phyloP scores from a whole-genome alignment of 495 filamentous ascomycete species.

The Lasiosphaeria miniovina region DNA sequence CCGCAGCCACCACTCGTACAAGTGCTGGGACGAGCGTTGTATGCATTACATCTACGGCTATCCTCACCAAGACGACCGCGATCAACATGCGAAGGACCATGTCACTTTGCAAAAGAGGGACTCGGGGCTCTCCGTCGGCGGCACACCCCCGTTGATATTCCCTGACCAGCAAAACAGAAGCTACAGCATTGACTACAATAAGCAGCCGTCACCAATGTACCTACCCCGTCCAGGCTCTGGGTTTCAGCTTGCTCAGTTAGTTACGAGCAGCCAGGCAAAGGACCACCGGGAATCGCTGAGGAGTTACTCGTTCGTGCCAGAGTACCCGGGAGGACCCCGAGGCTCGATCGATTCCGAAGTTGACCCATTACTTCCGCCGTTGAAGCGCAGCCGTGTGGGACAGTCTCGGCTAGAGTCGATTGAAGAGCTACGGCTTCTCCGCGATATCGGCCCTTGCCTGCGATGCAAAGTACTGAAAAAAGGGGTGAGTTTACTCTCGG shows the following conservation, averaged over 20 bases:
- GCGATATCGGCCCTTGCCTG: slow-evolving; percentile 44
- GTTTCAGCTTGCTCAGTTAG: slow-evolving; percentile 38
- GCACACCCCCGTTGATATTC: slow-evolving; percentile 36
- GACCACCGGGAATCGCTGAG: slow-evolving; percentile 45
- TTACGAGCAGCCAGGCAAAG: slow-evolving; percentile 33
- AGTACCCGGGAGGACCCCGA: slow-evolving; percentile 37
- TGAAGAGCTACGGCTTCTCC: slow-evolving; percentile 45
- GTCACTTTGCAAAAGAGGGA: slow-evolving; percentile 39
- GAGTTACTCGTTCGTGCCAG: slow-evolving; percentile 41
- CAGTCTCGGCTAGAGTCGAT: slow-evolving; percentile 49
- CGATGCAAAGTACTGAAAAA: slow-evolving; percentile 43
- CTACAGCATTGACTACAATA: slow-evolving; percentile 35
- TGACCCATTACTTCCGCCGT: slow-evolving; percentile 47
- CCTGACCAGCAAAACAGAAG: slow-evolving; percentile 31
- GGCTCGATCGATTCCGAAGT: slow-evolving; percentile 47
- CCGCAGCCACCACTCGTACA: slow-evolving; percentile 42
- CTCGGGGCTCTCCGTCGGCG: slow-evolving; percentile 41
- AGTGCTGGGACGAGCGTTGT: slow-evolving; percentile 50
- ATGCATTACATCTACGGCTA: slow-evolving; percentile 53
- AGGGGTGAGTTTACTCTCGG: slow-evolving; percentile 30
- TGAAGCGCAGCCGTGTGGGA: slow-evolving; percentile 48
- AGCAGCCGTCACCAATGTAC: slow-evolving; percentile 32
- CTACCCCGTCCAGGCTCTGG: slow-evolving; percentile 40
- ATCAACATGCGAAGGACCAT: slow-evolving; percentile 46
- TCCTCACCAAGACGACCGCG: slow-evolving; percentile 42